phyloP scores from a whole-genome alignment of 1,139 yeast genomes.

The Groenewaldozyma auringiensis region DNA sequence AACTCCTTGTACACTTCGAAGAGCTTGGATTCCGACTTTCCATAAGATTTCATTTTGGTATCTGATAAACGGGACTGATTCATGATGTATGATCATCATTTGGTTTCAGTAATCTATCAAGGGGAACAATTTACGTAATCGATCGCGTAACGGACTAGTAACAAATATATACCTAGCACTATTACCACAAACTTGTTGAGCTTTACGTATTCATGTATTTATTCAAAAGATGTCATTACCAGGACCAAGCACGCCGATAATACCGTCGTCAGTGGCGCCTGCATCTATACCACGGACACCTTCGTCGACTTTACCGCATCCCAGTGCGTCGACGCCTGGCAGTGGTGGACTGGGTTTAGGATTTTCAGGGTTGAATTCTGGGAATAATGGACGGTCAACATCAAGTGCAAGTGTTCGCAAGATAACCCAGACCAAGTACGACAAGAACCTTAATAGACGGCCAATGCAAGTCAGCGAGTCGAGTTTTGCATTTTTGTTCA shows the following conservation, averaged over 20 bases:
- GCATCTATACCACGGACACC: conserved; percentile 28
- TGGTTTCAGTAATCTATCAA: too few species aligned
- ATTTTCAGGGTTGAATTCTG: not conserved
- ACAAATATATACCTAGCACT: too few species aligned
- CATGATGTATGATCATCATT: too few species aligned
- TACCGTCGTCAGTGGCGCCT: conserved; percentile 27
- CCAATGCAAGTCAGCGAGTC: conserved; percentile 60
- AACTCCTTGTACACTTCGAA: not conserved
- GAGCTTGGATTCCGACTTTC: not conserved
- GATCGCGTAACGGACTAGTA: too few species aligned
- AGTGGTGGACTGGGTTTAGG: not conserved
- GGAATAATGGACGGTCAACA: not conserved
- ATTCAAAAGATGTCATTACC: conserved; percentile 8
- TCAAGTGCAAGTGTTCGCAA: not conserved
- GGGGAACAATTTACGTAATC: too few species aligned
- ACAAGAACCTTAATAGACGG: conserved; percentile 57
- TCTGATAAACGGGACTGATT: too few species aligned
- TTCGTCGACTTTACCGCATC: conserved; percentile 26
- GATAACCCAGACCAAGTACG: conserved; percentile 46
- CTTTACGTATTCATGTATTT: too few species aligned
- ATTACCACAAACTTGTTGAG: too few species aligned
- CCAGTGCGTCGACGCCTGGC: conserved; percentile 14
- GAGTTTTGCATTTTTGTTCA: conserved; percentile 60
- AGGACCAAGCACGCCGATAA: conserved; percentile 26
- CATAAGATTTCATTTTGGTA: not conserved